These are phyloP conservation scores for Macrophomina pseudophaseolina DNA, from an alignment of 2,329 filamentous ascomycete species.

Conservation along the genomic window DNA sequence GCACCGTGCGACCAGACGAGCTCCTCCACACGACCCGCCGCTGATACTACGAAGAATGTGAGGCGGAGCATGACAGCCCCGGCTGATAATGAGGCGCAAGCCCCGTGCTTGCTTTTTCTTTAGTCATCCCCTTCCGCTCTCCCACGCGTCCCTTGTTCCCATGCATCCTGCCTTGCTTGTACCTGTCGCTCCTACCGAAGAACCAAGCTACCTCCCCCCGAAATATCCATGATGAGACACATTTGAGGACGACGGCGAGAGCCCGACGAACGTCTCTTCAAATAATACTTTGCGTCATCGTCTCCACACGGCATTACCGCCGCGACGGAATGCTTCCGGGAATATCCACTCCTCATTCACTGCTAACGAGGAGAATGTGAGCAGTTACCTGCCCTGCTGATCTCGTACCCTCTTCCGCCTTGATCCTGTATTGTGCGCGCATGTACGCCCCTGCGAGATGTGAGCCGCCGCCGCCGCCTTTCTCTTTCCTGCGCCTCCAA, in stretches of 20 bases:
- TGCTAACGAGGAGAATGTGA: slow-evolving; percentile 7
- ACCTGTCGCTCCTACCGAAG: neutral
- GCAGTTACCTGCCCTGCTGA: slow-evolving; percentile 1
- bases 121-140: slow-evolving; percentile 3
- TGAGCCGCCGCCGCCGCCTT: slow-evolving; percentile 1
- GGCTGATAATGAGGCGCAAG: slow-evolving; percentile 15
- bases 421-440: neutral
- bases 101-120: neutral
- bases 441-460: neutral
- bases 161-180: neutral
- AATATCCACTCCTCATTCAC: neutral
- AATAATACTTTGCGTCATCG: slow-evolving; percentile 17
- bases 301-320: neutral
- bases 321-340: neutral
- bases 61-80: slow-evolving; percentile 22
- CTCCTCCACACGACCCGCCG: neutral
- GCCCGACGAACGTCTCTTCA: neutral
- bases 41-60: slow-evolving; percentile 8
- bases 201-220: neutral
- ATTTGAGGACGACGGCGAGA: neutral
- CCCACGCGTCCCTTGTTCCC: neutral
- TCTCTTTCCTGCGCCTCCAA: neutral
- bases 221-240: slow-evolving; percentile 15
- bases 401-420: neutral
- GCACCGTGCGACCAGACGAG: slow-evolving; percentile 5